Evolutionary conservation across 805 yeast genomes (phyloP).

Genomic region (Metschnikowia amazonensis): DNA sequence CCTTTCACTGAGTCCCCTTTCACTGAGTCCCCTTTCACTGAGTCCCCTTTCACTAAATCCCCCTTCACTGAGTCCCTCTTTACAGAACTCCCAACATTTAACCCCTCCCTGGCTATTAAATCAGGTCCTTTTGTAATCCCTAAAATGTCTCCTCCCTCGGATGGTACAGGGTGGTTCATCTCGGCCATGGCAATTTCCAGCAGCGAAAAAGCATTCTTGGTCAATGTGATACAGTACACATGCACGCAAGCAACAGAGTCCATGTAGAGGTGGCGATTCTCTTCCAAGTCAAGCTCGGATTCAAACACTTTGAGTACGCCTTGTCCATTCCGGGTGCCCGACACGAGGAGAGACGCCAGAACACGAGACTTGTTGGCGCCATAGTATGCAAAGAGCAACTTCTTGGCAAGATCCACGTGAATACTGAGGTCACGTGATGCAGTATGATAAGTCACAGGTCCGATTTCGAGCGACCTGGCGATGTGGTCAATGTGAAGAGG

Average conservation of each 20-base stretch:
- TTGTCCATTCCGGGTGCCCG: conserved; percentile 28
- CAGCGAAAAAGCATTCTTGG: conserved; percentile 11
- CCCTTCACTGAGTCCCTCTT: no score
- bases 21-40: no score
- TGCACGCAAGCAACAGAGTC: conserved; percentile 31
- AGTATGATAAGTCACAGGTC: conserved; percentile 37
- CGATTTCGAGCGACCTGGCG: conserved; percentile 16
- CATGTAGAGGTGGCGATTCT: conserved; percentile 23
- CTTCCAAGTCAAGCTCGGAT: conserved; percentile 23
- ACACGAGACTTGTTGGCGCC: conserved; percentile 31
- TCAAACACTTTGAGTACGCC: conserved; percentile 21
- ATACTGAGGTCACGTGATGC: conserved; percentile 40
- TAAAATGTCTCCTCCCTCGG: conserved; percentile 5
- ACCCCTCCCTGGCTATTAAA: no score
- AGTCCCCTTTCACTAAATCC: no score
- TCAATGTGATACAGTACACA: conserved; percentile 35
- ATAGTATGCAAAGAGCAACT: conserved; percentile 36
- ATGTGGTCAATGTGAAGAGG: conserved; percentile 29
- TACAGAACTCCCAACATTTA: no score
- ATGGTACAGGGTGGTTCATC: conserved; percentile 12
- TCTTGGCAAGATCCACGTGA: conserved; percentile 38
- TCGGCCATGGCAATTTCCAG: conserved; percentile 17
- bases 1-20: no score
- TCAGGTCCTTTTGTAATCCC: conserved; percentile 37
- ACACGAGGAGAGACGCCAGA: conserved; percentile 39